Evolutionary conservation across 1,284 basidiomycete genomes (phyloP), one percentile per base, ranked within the genome.

Genomic region (Vanrija sp.): DNA sequence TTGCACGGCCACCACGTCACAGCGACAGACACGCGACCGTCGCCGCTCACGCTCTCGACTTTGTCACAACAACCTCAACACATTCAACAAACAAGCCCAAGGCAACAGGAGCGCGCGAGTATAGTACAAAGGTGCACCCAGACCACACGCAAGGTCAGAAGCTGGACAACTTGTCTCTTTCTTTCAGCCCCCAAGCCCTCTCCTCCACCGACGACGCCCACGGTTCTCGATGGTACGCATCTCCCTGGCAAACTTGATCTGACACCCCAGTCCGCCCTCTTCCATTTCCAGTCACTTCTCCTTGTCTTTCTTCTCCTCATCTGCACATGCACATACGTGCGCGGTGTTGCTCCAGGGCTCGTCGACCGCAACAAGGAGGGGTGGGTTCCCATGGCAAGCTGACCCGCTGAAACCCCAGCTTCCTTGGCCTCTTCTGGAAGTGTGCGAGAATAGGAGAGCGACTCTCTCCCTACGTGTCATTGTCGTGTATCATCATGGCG

Each of bases 241-340:
- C 52, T 52, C 18, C 26, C 38, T n/a, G 5, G 18, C 29, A 14
- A 14, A 23, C 21, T 23, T 12, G 7, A 18, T 44, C 1, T 18
- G n/a, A 39, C 16, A 23, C 26, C n/a, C 6, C 67, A 97, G 94
- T 95, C 94, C 45, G 95, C 96, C 7, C 82, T 98, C 38, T 97
- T 98, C 85, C 95, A 97, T 80, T 98, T 98, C 72, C 88, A 95
- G 77, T 94, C 92, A 1, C 83, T 98, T 18, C 83, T 98, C 14
- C 85, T 96, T 65, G 92, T 96, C 71, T 86, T 97, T 61, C 83
- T 98, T 16, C 84, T 98, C 50, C 81, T 89, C 72, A 93, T 98
- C 60, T 98, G 96, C 80, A 98, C 95, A 44, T 97, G 92, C 81
- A 95, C 96, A 3, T 98, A 98, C 73, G 83, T 95, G 16, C 86